Conservation (phyloP, 306 rosid genomes). For the Cicer cuneatum region DNA sequence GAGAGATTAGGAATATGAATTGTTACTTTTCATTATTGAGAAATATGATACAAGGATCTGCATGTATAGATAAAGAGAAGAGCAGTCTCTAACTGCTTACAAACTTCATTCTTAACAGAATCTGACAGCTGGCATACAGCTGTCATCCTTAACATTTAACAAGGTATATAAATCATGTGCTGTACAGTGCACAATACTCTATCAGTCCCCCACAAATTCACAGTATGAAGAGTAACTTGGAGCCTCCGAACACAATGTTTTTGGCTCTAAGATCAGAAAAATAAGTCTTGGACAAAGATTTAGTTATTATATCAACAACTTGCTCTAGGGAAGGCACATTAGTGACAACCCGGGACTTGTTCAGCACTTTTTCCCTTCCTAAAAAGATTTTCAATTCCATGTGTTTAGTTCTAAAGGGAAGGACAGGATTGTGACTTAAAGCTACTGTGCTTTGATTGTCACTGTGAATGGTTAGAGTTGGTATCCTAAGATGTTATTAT, state of each 20-base stretch:
- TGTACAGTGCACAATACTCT: background rate
- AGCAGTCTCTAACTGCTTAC: background rate
- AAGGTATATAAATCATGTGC: no score
- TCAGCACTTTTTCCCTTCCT: background rate
- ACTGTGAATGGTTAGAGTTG: no score
- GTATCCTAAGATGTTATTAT: no score
- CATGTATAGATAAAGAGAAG: background rate
- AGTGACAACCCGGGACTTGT: background rate
- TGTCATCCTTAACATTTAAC: no score
- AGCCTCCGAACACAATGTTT: background rate
- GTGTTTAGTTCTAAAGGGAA: background rate
- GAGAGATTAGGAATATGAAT: background rate
- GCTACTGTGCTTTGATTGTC: no score
- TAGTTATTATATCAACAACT: background rate
- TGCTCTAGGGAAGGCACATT: background rate
- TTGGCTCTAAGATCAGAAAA: background rate
- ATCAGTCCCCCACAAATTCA: constrained; percentile 1
- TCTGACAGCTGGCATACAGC: background rate
- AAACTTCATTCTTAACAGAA: background rate
- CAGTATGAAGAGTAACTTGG: background rate
- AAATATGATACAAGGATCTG: background rate
- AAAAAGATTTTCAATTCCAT: no score
- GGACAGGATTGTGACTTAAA: no score
- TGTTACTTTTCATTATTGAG: background rate
- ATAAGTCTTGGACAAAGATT: background rate